Evolutionary conservation across 2,329 filamentous ascomycete genomes (phyloP).

Genomic region (Colletotrichum cordylinicola): DNA sequence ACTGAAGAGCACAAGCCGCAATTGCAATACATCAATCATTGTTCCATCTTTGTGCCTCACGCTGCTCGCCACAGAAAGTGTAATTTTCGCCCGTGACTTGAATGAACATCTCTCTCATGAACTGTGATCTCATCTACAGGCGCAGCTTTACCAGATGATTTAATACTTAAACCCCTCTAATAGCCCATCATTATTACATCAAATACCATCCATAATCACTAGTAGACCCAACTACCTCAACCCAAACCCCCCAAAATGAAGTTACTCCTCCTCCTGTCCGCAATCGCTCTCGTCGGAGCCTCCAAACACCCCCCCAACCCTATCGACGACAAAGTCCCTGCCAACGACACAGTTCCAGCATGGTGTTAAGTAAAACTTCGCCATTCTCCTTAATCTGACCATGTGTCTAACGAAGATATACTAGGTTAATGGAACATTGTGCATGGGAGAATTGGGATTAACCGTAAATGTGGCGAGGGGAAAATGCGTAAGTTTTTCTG

Average conservation of each 20-base stretch:
- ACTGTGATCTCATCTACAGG: no score
- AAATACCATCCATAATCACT: neutral
- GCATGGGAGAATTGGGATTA: no score
- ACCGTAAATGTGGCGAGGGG: no score
- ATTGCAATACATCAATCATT: no score
- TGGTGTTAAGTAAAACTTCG: neutral
- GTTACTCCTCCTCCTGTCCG: rapidly evolving
- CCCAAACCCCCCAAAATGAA: neutral
- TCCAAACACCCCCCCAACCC: neutral
- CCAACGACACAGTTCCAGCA: neutral
- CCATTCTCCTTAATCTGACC: neutral
- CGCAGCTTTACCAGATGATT: no score
- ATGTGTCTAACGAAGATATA: neutral
- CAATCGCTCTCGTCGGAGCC: neutral
- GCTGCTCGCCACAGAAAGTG: neutral
- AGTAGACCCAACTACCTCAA: rapidly evolving
- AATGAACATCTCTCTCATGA: no score
- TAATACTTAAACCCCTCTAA: neutral
- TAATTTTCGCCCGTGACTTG: neutral
- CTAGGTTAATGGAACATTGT: no score
- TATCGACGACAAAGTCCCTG: no score
- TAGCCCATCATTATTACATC: rapidly evolving
- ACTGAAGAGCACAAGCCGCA: no score
- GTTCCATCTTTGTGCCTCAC: no score
- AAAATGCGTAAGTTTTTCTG: no score